Percentiles rank a stretch among this genome's conserved stretches.
Conservation (phyloP, 1,284 basidiomycete genomes). For the Ustanciosporium gigantosporum region DNA sequence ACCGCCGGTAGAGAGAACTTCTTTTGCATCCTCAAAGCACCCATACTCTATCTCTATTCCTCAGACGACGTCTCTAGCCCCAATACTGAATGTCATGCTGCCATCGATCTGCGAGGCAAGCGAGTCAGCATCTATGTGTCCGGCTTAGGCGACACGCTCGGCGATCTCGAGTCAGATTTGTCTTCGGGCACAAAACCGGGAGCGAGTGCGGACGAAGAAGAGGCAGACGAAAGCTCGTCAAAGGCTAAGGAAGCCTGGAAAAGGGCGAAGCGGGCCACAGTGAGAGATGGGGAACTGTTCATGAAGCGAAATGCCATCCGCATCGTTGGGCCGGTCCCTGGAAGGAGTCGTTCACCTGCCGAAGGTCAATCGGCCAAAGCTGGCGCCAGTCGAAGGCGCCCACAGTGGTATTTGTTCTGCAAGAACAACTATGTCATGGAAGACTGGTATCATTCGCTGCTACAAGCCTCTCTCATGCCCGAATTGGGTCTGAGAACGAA, state of each 20-base stretch:
- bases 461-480: slow-evolving; percentile 70
- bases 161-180: slow-evolving; percentile 35
- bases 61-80: slow-evolving; percentile 44
- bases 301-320: slow-evolving; percentile 56
- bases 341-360: slow-evolving; percentile 5
- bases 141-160: slow-evolving; percentile 50
- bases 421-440: slow-evolving; percentile 64
- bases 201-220: slow-evolving; percentile 8
- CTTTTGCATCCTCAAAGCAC: slow-evolving; percentile 54
- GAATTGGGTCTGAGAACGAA: slow-evolving; percentile 47
- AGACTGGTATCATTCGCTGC: slow-evolving; percentile 89
- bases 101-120: slow-evolving; percentile 55
- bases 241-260: slow-evolving; percentile 17
- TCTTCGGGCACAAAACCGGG: neutral
- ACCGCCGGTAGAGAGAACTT: slow-evolving; percentile 41
- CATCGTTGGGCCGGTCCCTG: slow-evolving; percentile 34
- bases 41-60: slow-evolving; percentile 58
- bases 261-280: slow-evolving; percentile 30
- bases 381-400: slow-evolving; percentile 3
- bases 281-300: slow-evolving; percentile 56
- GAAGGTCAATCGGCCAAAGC: slow-evolving; percentile 4
- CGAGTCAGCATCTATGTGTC: slow-evolving; percentile 53
- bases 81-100: slow-evolving; percentile 53
- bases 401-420: slow-evolving; percentile 59
- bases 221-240: slow-evolving; percentile 7